phyloP scores from a whole-genome alignment of 768 basidiomycete genomes.

The Suillus ampliporus region DNA sequence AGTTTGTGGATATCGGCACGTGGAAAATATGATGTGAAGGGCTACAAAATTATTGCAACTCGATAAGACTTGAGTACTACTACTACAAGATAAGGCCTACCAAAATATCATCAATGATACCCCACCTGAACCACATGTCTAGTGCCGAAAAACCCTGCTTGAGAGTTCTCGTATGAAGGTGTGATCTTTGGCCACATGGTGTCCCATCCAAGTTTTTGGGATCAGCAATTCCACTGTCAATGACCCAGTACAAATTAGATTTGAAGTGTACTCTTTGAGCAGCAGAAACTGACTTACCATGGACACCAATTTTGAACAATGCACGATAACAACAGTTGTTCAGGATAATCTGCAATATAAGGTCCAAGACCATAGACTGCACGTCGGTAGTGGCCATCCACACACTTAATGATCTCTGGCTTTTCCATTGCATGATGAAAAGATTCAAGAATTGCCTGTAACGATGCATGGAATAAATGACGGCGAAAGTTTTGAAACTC shows the following conservation, averaged over 20 bases:
- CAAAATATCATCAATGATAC: conserved; percentile 38
- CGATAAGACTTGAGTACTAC: conserved; percentile 3
- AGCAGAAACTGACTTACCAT: conserved; percentile 25
- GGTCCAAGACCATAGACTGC: conserved; percentile 42
- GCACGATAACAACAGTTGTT: conserved; percentile 41
- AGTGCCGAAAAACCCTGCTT: conserved; percentile 31
- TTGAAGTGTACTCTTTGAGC: conserved; percentile 13
- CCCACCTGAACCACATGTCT: conserved; percentile 41
- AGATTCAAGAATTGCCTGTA: conserved; percentile 29
- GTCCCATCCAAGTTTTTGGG: conserved; percentile 29
- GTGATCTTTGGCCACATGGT: neutral
- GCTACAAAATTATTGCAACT: conserved; percentile 2
- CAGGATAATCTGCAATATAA: conserved; percentile 48
- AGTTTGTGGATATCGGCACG: conserved; percentile 14
- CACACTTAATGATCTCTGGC: conserved; percentile 29
- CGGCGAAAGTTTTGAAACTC: conserved; percentile 32
- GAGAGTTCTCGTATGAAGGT: conserved; percentile 25
- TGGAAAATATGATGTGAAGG: conserved; percentile 12
- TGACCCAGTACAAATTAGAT: conserved; percentile 11
- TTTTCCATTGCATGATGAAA: conserved; percentile 33
- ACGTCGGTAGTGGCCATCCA: conserved; percentile 36
- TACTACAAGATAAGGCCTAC: conserved; percentile 25
- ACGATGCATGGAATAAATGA: conserved; percentile 37
- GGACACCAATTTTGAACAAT: conserved; percentile 44
- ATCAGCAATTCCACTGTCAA: conserved; percentile 30